Conservation (phyloP, 1,284 basidiomycete species). For the Anthracocystis setariae region DNA sequence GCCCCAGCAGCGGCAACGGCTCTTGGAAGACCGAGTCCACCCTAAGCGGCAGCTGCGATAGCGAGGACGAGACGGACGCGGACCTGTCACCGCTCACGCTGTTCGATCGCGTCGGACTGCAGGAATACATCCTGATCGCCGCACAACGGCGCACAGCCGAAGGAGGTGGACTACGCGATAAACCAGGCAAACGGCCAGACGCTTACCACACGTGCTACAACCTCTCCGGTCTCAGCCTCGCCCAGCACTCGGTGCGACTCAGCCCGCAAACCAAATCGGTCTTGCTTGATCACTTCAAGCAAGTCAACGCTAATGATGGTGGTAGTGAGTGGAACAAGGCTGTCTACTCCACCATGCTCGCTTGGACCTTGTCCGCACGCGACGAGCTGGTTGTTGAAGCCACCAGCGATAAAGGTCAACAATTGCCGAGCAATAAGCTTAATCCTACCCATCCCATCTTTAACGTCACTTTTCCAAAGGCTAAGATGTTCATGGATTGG, state of each 20-base stretch:
- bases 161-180: slow-evolving; percentile 86
- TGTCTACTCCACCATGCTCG: slow-evolving; percentile 45
- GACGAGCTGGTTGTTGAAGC: slow-evolving; percentile 37
- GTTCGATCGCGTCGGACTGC: slow-evolving; percentile 74
- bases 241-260: slow-evolving; percentile 56
- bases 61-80: slow-evolving; percentile 13
- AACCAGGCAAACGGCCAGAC: slow-evolving; percentile 83
- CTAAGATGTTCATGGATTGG: slow-evolving; percentile 59
- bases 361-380: slow-evolving; percentile 38
- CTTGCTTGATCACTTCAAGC: slow-evolving; percentile 14
- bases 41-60: slow-evolving; percentile 4
- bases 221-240: slow-evolving; percentile 58
- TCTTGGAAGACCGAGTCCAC: slow-evolving; percentile 46
- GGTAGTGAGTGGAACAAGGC: slow-evolving; percentile 38
- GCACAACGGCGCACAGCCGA: slow-evolving; percentile 76
- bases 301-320: neutral
- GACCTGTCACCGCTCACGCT: slow-evolving; percentile 46
- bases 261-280: slow-evolving; percentile 30
- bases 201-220: slow-evolving; percentile 68
- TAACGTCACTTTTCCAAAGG: slow-evolving; percentile 53
- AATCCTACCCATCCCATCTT: slow-evolving; percentile 60
- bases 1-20: slow-evolving; percentile 11
- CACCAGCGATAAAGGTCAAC: slow-evolving; percentile 5
- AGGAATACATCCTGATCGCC: slow-evolving; percentile 86
- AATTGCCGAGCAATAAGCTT: slow-evolving; percentile 29